phyloP scores from a whole-genome alignment of 2,329 filamentous ascomycete genomes.

The Diaporthe sp. region DNA sequence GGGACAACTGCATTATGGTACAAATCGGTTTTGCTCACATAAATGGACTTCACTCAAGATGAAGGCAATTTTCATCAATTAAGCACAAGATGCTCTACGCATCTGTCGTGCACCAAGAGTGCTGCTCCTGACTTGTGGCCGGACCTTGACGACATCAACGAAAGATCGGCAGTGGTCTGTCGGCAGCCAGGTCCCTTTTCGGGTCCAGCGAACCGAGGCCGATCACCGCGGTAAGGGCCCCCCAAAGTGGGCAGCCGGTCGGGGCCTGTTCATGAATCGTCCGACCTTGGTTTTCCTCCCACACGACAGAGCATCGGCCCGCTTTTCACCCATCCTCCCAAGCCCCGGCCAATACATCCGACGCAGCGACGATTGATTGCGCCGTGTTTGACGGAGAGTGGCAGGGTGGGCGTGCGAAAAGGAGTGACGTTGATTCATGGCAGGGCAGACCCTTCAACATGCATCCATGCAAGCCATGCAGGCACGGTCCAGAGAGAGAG shows the following conservation, averaged over 20 bases:
- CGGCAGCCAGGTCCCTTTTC: neutral
- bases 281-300: conserved; percentile 4
- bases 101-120: neutral
- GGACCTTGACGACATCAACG: neutral
- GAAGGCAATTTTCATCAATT: neutral
- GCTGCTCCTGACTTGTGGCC: neutral
- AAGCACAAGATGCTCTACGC: neutral
- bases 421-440: conserved; percentile 4
- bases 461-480: neutral
- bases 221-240: conserved; percentile 4
- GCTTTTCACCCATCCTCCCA: neutral
- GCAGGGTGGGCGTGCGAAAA: neutral
- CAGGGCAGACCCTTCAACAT: neutral
- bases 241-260: neutral
- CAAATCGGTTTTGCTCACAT: neutral
- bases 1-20: neutral
- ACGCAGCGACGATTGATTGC: conserved; percentile 4
- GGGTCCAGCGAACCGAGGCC: conserved; percentile 4
- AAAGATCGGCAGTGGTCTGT: conserved; percentile 2
- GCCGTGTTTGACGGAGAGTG: conserved; percentile 20
- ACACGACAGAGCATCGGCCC: neutral
- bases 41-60: neutral
- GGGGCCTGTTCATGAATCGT: conserved; percentile 4
- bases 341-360: conserved; percentile 10
- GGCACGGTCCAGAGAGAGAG: neutral